Evolutionary conservation across 2,329 filamentous ascomycete genomes (phyloP), one percentile per base, ranked within the genome.

Genomic region (Drechslera avenae): DNA sequence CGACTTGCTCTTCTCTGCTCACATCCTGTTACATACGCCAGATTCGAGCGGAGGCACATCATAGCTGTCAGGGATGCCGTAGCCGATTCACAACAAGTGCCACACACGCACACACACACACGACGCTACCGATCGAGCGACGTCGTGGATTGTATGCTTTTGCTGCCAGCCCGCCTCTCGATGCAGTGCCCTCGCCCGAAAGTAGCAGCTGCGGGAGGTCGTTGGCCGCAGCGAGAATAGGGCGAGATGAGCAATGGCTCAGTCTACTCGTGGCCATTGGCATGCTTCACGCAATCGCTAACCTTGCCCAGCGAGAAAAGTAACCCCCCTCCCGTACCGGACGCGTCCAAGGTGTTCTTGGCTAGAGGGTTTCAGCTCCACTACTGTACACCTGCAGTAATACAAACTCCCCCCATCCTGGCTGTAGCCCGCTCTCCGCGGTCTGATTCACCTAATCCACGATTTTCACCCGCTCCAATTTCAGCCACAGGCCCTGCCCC

Each of bases 71-170:
- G 45, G 53, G 47, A 58, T 58, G 35, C 44, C 44, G 50, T 43
- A 37, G 43, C 46, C 59, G 63, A 64, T 66, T 54, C 41, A 52
- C 55, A 53, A 60, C 57, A 50, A 36, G 52, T 31, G 28, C 39
- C 52, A 52, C 60, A 61, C n/a, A n/a, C n/a, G n/a, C n/a, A n/a
- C n/a, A n/a, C n/a, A n/a, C n/a, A n/a, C n/a, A n/a, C 61, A 64
- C 63, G 57, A 50, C 33, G 40, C 50, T 42, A 64, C 59, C 58
- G 61, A 72, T 72, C 64, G 65, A 19, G 50, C 62, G 57, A 63
- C 65, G 56, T 62, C 65, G 56, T 62, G 62, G 41, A 54, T 43
- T 48, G 39, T 33, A 50, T 51, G 50, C 50, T 52, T 46, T 51
- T 50, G 52, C 52, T 46, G 32, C 43, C 19, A 52, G 46, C 45